Evolutionary conservation across 192 early-diverging fungal genomes (phyloP), one percentile per base, ranked within the genome.

Genomic region (Chytriomyces confervae): DNA sequence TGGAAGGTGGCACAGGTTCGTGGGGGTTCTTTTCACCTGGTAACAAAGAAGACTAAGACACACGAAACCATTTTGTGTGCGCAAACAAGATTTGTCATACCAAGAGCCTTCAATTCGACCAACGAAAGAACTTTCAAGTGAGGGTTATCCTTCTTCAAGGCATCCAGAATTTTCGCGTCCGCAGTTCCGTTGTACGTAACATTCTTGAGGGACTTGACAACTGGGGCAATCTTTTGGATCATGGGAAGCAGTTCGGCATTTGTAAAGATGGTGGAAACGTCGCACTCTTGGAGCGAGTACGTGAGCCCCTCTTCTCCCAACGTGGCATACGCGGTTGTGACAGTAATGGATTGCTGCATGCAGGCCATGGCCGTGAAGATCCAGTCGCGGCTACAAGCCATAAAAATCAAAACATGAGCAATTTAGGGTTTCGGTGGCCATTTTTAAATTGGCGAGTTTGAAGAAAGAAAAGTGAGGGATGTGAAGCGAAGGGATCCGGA

Each of bases 271-370:
- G 89, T 86, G 16, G 76, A 72, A 48, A 93, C 91, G 72, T 91
- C 92, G 46, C 92, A 83, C 83, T 97, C 92, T 77, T 92, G 92
- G 82, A 96, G 91, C 8, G 95, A 94, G 77, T 93, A 94, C 62
- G 88, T 66, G 61, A 96, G 90, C 61, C 94, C 94, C 13, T 94
- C 92, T 75, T 91, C 91, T 43, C 94, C 95, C 46, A 97, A 86
- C 47, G 94, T 95, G 64, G 62, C 85, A 62, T 86, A 86, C 29
- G 94, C 92, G 20, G 95, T 96, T 50, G 92, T 90, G 82, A 96
- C 92, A 69, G 89, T 89, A 66, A 93, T 78, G 29, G 69, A 81
- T 80, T 95, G 93, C 23, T 91, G 86, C 74, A 89, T 94, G 72
- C 84, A 83, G 51, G 86, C 89, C 65, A 84, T 89, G 36, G 91